phyloP scores from a whole-genome alignment of 345 rosid species.

The Lumnitzera racemosa region DNA sequence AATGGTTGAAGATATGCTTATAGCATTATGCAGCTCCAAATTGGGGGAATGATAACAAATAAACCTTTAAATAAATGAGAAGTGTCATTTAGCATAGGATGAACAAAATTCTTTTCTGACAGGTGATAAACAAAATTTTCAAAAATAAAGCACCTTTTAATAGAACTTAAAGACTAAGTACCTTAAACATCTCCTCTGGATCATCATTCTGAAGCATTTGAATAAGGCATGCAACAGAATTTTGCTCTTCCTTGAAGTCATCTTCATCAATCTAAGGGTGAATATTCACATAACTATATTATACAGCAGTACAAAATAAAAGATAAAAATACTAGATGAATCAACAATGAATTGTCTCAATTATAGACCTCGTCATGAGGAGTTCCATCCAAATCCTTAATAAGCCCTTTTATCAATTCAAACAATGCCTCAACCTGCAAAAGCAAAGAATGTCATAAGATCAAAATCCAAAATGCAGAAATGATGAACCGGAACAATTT shows the following conservation, averaged over 20 bases:
- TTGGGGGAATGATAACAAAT: too few relatives aligned
- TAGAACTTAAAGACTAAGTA: conserved; percentile 15
- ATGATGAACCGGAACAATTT: not conserved
- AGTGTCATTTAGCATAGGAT: too few relatives aligned
- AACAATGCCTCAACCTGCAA: conserved; percentile 84
- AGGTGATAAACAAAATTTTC: too few relatives aligned
- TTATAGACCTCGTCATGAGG: conserved; percentile 53
- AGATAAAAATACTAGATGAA: conserved; percentile 8
- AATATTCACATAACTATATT: not conserved
- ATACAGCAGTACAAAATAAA: conserved; percentile 6
- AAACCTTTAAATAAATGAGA: too few relatives aligned
- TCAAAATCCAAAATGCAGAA: conserved; percentile 9
- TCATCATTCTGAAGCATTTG: conserved; percentile 87
- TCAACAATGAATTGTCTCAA: not conserved
- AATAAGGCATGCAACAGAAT: conserved; percentile 91
- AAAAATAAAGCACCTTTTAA: too few relatives aligned
- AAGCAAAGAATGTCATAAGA: conserved; percentile 11
- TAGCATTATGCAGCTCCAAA: too few relatives aligned
- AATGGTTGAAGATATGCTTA: too few relatives aligned
- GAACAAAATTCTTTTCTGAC: too few relatives aligned
- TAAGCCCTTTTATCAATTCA: conserved; percentile 87
- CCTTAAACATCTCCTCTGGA: conserved; percentile 97
- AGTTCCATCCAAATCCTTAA: conserved; percentile 76
- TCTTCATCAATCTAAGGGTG: conserved; percentile 71
- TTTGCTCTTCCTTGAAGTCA: conserved; percentile 95